Conservation (phyloP, 371 early-diverging fungal species). For the Circinella minor region DNA sequence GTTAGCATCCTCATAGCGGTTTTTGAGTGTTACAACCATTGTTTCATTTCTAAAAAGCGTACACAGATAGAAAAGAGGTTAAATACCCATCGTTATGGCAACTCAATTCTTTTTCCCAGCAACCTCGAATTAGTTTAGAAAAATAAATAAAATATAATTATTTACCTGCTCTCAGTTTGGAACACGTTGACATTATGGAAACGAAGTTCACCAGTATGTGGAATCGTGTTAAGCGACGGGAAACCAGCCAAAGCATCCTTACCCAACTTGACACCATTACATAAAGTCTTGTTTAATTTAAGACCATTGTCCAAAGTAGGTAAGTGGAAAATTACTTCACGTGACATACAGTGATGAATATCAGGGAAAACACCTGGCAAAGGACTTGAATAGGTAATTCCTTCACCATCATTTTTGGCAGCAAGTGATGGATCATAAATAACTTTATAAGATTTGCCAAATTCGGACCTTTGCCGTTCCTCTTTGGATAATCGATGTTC, state of each 20-base stretch:
- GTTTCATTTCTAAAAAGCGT: conserved; percentile 67
- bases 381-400: conserved; percentile 61
- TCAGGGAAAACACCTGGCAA: conserved; percentile 76
- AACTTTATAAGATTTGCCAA: conserved; percentile 73
- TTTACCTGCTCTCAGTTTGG: conserved; percentile 72
- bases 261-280: conserved; percentile 72
- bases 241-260: conserved; percentile 84
- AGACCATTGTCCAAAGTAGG: conserved; percentile 58
- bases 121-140: too few species aligned
- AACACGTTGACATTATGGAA: conserved; percentile 87
- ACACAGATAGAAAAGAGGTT: neutral
- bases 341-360: conserved; percentile 59
- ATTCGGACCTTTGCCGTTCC: conserved; percentile 69
- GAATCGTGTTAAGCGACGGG: conserved; percentile 84
- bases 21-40: conserved; percentile 72
- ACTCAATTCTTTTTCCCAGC: neutral
- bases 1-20: conserved; percentile 52
- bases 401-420: conserved; percentile 26
- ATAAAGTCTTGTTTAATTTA: conserved; percentile 67
- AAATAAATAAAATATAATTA: too few species aligned
- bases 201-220: conserved; percentile 68
- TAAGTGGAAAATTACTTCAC: conserved; percentile 52
- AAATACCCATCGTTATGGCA: neutral
- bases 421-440: conserved; percentile 55
- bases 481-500: conserved; percentile 72